Evolutionary conservation across 2,329 filamentous ascomycete species (phyloP), one percentile per base, ranked within the genome.

Genomic region (Gyromitra esculenta): DNA sequence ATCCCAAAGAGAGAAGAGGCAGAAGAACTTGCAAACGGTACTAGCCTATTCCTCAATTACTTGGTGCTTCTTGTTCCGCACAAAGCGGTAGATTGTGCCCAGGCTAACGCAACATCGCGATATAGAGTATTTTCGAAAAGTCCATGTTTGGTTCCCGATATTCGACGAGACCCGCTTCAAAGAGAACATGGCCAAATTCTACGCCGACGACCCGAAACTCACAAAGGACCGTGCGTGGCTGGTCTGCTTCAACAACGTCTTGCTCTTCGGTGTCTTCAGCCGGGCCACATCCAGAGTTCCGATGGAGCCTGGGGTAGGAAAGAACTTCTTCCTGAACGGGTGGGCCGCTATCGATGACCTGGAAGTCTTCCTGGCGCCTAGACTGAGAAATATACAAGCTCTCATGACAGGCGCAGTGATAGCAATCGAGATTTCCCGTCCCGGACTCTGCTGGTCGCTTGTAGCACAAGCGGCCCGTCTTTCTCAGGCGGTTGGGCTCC

Each of bases 371-470:
- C 83, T 90, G 80, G 87, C 88, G 0, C 85, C 88, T 31, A 87
- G 84, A 39, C 82, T 85, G 48, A 85, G 87, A 83, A 90, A 87
- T 56, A 85, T 90, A 25, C 86, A 89, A 77, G 88, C 89, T 8
- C 83, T 91, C 1, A 80, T 88, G n/a, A 82, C 90, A 6, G 89
- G 87, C 0, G 85, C 88, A 3, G 83, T 88, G n/a, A 88, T 90
- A 79, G 86, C 89, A 11, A 86, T 91, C 62, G 89, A 91, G 77
- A 85, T 87, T 13, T 89, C 88, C 2, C 88, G 88, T 50, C 88
- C 89, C 0, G 89, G 88, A 0, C 85, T 91, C 2, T 88, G 88
- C n/a, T 90, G 89, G 87, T 87, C 88, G n/a, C 83, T 91, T 18
- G 87, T 86, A 31, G 87, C 87, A 5, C 86, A 86, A 18, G 89